phyloP scores from a whole-genome alignment of 768 basidiomycete genomes.

The Russula emetica region DNA sequence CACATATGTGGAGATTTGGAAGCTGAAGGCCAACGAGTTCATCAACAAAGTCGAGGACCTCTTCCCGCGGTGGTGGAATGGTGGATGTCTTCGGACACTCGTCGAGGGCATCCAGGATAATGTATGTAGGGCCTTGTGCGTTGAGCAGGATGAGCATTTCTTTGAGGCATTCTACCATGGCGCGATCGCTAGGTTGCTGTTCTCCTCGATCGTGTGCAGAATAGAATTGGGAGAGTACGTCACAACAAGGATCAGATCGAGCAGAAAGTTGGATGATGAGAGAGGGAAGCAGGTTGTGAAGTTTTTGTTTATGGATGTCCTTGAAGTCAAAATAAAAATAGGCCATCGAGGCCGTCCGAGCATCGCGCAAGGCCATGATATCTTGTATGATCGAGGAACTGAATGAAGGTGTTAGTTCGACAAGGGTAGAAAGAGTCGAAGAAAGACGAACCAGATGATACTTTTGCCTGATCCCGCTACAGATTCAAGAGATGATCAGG shows the following conservation, averaged over 20 bases:
- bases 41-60: background rate
- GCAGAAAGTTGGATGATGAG: conserved; percentile 9
- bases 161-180: conserved; percentile 1
- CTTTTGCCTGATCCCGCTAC: conserved; percentile 14
- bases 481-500: background rate
- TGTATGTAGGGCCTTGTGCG: background rate
- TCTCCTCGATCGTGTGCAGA: background rate
- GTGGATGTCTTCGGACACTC: conserved; percentile 7
- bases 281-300: conserved; percentile 3
- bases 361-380: background rate
- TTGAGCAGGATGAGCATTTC: conserved; percentile 7
- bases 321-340: conserved; percentile 16
- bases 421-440: background rate
- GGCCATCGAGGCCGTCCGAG: background rate
- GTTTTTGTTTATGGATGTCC: conserved; percentile 5
- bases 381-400: conserved; percentile 13
- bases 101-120: conserved; percentile 18
- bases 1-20: conserved; percentile 8
- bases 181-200: background rate
- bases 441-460: conserved; percentile 4
- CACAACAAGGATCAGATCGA: background rate
- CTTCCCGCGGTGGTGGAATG: conserved; percentile 1
- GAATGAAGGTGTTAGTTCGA: background rate
- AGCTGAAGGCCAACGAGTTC: background rate
- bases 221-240: background rate